Evolutionary conservation across 2,329 filamentous ascomycete genomes (phyloP), one percentile per base, ranked within the genome.

Genomic region (Metarhizium sp.): DNA sequence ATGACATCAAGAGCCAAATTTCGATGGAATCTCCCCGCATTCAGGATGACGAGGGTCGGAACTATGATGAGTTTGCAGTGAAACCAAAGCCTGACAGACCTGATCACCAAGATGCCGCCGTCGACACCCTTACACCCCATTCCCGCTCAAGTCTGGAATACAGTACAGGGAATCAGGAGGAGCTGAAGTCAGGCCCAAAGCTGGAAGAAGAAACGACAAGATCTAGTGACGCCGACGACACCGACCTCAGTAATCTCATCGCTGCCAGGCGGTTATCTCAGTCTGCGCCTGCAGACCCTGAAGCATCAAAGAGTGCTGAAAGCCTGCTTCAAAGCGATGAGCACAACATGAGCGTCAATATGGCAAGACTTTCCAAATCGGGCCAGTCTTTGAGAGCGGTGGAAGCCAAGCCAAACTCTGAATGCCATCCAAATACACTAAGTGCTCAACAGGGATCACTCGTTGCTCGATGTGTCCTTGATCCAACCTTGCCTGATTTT

Each of bases 401-500:
- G 30, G 51, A 18, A 14, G 40, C 34, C 29, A 38, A 42, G 42
- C 43, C 18, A 3, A 50, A 18, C 6, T 10, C 29, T 18, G 34
- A 50, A n/a, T 38, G 47, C 30, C 16, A 18, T 29, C n/a, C 40
- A n/a, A 46, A 42, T 20, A 45, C 50, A 25, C 14, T 14, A n/a
- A 20, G 29, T 8, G 11, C 18, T n/a, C n/a, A 14, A 10, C 6
- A 30, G 32, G 36, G 20, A 16, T 54, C 32, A 47, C 43, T 29
- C 30, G 18, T 25, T 32, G 32, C 38, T 34, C 51, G 47, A 29
- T 60, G 52, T 46, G 56, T 59, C 1, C 42, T 67, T 6, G 64
- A 65, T 30, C 64, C 63, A 29, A 56, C 59, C 0, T 50, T 66
- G 20, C 59, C 63, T 6, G 66, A 70, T 18, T 60, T 64, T 53